Percentiles rank a stretch among this genome's conserved stretches.
phyloP scores from a whole-genome alignment of 1,284 basidiomycete genomes.

The Anthracocystis panici-leucophaei region DNA sequence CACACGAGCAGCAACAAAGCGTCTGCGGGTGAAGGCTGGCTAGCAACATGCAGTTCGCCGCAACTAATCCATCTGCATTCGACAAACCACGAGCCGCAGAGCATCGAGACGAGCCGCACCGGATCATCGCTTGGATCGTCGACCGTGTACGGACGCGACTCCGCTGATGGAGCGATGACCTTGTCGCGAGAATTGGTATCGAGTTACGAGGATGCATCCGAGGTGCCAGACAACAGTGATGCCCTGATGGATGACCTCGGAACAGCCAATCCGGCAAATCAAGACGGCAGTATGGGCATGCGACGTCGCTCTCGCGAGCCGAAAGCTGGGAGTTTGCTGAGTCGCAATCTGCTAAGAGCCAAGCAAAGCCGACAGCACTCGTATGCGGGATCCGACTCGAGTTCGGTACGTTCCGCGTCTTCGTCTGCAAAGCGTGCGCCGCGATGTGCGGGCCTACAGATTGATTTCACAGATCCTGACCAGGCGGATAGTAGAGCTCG shows the following conservation, averaged over 20 bases:
- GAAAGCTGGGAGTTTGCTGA: conserved; percentile 31
- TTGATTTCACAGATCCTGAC: conserved; percentile 31
- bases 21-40: conserved; percentile 10
- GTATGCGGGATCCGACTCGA: conserved; percentile 32
- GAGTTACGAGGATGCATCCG: neutral
- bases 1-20: neutral
- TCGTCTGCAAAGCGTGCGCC: conserved; percentile 35
- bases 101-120: conserved; percentile 23
- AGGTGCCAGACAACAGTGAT: neutral
- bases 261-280: neutral
- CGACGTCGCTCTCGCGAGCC: conserved; percentile 36
- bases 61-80: neutral
- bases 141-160: conserved; percentile 28
- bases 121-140: conserved; percentile 38
- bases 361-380: conserved; percentile 21
- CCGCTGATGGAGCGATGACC: conserved; percentile 12
- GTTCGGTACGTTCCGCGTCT: conserved; percentile 23
- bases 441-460: conserved; percentile 33
- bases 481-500: neutral
- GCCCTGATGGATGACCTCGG: neutral
- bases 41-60: conserved; percentile 22
- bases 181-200: neutral
- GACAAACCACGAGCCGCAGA: neutral
- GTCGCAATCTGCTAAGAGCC: conserved; percentile 35
- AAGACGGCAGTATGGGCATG: neutral